Base-by-base conservation (phyloP, 2,329 filamentous ascomycete species). In the Penicillium fuscoglaucum region DNA sequence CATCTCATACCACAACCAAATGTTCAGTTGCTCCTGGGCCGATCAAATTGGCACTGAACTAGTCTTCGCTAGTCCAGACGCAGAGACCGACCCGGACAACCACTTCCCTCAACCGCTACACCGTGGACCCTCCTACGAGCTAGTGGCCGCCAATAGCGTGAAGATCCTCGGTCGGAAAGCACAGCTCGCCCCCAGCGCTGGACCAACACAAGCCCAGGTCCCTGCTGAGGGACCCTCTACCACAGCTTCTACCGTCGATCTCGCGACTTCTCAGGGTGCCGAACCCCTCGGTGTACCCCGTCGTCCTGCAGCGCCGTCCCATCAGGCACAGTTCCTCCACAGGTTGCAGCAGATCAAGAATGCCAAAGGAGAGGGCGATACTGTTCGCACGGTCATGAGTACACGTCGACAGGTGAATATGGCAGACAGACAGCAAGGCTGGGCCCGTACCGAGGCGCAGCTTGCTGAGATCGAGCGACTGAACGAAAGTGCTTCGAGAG, bases 11-110 rank as follows among this genome's bases (percentile, higher is more conserved):
- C 84, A 88, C 58, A 90, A 89, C 31, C 85, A 88, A 61, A 79
- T 96, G 24, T 95, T 93, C 71, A 87, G 86, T 62, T 93, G 91
- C 63, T 79, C 85, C 46, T 98, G 93, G 93, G 84, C 86, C 12
- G 86, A 90, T 61, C 89, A 91, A 59, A 84, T 96, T 44, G 93
- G 93, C 37, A 96, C 92, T 0, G 91, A 96, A 65, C 79, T 93
- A 63, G 84, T 96, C 43, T 88, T 97, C 67, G 82, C 80, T 61
- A 76, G 81, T 61, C 64, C 69, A 40, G 61, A 74, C 43, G 61
- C 70, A 7, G 64, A 75, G 55, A 66, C 72, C 12, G 71, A 66
- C 13, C 35, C 51, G 6, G 50, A 62, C 37, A 61, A 61, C 19
- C 48, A 48, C n/a, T 19, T 55, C 17, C n/a, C 76, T 79, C 26